Base-by-base conservation (phyloP, 805 yeast genomes). In the Ogataea naganishii region DNA sequence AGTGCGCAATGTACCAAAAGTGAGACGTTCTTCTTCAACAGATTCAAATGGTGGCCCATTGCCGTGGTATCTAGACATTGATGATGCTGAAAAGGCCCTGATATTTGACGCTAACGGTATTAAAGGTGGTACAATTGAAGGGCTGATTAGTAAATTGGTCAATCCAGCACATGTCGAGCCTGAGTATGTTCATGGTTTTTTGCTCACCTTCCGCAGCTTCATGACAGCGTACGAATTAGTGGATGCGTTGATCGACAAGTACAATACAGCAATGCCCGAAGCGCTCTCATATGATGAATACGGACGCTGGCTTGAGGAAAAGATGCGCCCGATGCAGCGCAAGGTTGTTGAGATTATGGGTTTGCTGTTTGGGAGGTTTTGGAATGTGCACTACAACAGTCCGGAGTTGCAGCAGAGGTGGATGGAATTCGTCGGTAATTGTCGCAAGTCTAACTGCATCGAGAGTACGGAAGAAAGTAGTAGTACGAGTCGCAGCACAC, bases 251-350 rank as follows among this genome's bases (percentile, higher is more conserved):
- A 68, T 81, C 19, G 66, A 68, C 23, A 62, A 94, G 32, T 89
- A 77, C 53, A 67, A 75, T 32, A 56, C 73, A 11, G 72, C 72
- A 38, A 92, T 95, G 14, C 96, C 96, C 0, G 95, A 83, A 45
- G 95, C 94, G 0, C 56, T 89, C 36, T 73, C 82, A 35, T 82
- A 75, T 46, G 94, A 80, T 37, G 94, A 84, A 45, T 83, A 81
- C 50, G 72, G 74, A 26, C 55, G 66, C 7, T 85, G 96, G 96
- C 64, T 75, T 7, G 72, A 74, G 24, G 71, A 69, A 46, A 83
- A 83, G 45, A 73, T 78, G 35, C 63, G 61, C 34, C 84, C 83
- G 1, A 76, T 80, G 19, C 71, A 85, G 32, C 44, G 68, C 15
- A 64, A 83, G 34, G 81, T 81, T 7, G 62, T 81, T 35, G 72